Conservation (phyloP, 176 grass and related monocot genomes). For the Paspalum vaginatum region DNA sequence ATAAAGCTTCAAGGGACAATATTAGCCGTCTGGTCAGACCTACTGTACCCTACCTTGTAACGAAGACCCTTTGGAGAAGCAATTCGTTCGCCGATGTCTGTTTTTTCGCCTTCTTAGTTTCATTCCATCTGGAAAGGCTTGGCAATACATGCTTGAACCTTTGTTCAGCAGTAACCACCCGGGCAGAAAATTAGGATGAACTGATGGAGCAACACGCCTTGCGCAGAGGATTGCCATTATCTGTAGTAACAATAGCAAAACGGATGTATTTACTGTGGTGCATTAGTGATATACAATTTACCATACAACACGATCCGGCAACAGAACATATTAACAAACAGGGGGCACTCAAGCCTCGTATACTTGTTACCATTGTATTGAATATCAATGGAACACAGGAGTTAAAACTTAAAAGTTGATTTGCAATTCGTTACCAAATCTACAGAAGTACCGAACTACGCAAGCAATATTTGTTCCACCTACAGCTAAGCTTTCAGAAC, state of each 20-base stretch:
- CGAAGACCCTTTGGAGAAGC: conserved; percentile 47
- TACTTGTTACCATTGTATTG: not conserved
- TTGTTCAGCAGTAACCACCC: conserved; percentile 43
- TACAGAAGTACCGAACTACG: not conserved
- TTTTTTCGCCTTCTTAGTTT: conserved; percentile 38
- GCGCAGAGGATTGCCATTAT: conserved; percentile 50
- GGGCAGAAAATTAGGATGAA: conserved; percentile 35
- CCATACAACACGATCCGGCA: not conserved
- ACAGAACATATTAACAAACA: not conserved
- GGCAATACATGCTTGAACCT: conserved; percentile 30
- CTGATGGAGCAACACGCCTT: conserved; percentile 19
- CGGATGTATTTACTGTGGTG: not conserved
- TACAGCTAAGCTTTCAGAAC: not conserved
- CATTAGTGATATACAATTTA: not conserved
- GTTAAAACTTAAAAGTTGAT: not conserved
- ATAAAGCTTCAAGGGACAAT: not conserved
- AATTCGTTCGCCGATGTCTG: not conserved
- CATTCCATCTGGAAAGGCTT: not conserved
- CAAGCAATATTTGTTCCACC: not conserved
- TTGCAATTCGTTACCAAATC: not conserved
- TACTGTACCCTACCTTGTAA: conserved; percentile 51
- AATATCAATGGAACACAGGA: not conserved
- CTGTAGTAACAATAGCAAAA: conserved; percentile 5
- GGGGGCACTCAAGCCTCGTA: too few species aligned
- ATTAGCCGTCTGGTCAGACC: not conserved